Evolutionary conservation across 1,284 basidiomycete genomes (phyloP).

Genomic region (Cutaneotrichosporon cyanovorans): DNA sequence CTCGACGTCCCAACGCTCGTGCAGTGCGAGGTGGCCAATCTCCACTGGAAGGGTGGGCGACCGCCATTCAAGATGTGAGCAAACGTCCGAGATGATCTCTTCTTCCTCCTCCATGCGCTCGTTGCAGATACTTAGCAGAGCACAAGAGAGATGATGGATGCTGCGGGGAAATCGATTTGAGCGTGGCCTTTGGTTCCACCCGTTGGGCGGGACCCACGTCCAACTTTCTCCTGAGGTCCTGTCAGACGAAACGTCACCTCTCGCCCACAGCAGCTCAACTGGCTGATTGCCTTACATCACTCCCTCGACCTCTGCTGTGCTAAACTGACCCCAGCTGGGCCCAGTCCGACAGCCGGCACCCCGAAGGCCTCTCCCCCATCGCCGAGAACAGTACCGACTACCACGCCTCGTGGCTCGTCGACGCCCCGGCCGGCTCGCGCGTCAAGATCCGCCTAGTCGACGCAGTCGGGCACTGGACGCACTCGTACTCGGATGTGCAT

Average conservation of each 20-base stretch:
- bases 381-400: not conserved
- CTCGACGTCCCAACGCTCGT: not conserved
- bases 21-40: not conserved
- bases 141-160: too few relatives aligned
- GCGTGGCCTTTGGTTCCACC: too few relatives aligned
- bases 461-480: not conserved
- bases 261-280: not conserved
- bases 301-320: not conserved
- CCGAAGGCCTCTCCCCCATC: conserved; percentile 1
- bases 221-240: too few relatives aligned
- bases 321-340: conserved; percentile 1
- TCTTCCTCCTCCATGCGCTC: too few relatives aligned
- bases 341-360: not conserved
- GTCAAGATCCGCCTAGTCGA: not conserved
- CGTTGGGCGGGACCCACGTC: too few relatives aligned
- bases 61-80: conserved; percentile 2
- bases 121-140: too few relatives aligned
- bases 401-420: not conserved
- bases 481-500: not conserved
- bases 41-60: not conserved
- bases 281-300: not conserved
- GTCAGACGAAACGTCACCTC: too few relatives aligned
- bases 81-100: too few relatives aligned
- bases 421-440: conserved; percentile 2
- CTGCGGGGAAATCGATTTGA: too few relatives aligned